Evolutionary conservation across 225 moss, liverwort and hornwort species (phyloP).

Genomic region (Bryoerythrophyllum caledonicum): DNA sequence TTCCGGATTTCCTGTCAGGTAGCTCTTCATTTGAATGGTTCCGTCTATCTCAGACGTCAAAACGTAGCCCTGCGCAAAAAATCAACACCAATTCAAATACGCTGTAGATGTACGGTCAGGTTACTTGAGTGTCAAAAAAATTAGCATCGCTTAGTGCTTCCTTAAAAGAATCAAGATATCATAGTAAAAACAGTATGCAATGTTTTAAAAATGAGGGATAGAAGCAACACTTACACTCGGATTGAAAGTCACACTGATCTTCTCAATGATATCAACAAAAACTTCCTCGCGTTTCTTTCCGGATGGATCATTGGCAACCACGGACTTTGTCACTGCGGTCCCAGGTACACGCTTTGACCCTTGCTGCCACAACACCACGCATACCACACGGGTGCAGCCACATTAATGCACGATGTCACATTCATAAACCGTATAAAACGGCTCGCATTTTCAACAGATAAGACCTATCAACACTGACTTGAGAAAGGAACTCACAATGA

Average conservation of each 20-base stretch:
- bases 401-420: conserved; percentile 4
- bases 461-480: conserved; percentile 14
- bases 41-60: conserved; percentile 99
- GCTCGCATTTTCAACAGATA: not conserved
- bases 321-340: conserved; percentile 95
- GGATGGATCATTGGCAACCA: conserved; percentile 78
- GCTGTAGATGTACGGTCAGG: not conserved
- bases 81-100: conserved; percentile 13
- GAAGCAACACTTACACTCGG: conserved; percentile 71
- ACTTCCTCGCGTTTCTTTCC: conserved; percentile 98
- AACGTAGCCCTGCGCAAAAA: conserved; percentile 77
- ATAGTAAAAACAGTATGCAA: not conserved
- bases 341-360: conserved; percentile 94
- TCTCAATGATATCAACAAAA: conserved; percentile 98
- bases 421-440: not conserved
- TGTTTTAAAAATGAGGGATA: not conserved
- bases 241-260: conserved; percentile 98
- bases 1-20: conserved; percentile 95
- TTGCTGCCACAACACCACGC: conserved; percentile 64
- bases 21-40: conserved; percentile 99
- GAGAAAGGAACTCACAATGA: conserved; percentile 73
- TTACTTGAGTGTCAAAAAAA: not conserved
- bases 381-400: conserved; percentile 7
- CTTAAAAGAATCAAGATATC: not conserved
- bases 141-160: not conserved